Conservation (phyloP, 257 asterid species). For the Solanum bukasovii region DNA sequence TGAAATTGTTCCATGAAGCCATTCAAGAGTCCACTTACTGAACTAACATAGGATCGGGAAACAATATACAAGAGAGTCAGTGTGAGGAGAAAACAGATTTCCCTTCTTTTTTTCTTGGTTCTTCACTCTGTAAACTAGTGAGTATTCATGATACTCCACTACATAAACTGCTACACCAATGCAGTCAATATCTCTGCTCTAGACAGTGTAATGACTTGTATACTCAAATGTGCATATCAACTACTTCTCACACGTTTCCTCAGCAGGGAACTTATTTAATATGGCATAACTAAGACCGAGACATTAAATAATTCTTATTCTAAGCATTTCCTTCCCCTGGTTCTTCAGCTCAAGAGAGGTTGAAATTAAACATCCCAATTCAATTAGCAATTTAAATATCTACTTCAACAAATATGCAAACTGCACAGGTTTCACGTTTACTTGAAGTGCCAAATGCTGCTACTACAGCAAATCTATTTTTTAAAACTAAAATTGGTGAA, state of each 20-base stretch:
- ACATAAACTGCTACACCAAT: background rate
- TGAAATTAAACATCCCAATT: background rate
- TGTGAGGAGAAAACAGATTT: background rate
- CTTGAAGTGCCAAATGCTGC: background rate
- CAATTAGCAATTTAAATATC: background rate
- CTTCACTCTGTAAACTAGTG: background rate
- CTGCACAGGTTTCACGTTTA: background rate
- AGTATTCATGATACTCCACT: background rate
- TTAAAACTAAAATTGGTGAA: background rate
- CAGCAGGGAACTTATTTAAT: background rate
- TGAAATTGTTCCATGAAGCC: background rate
- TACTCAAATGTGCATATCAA: background rate
- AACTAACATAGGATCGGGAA: background rate
- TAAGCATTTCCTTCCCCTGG: background rate
- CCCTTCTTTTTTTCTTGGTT: background rate
- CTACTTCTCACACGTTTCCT: background rate
- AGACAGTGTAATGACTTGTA: background rate
- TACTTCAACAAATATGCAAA: background rate
- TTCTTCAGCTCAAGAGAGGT: background rate
- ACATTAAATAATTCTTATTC: background rate
- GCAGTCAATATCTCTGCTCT: background rate
- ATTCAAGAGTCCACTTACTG: background rate
- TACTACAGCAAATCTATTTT: background rate
- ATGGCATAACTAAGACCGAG: background rate
- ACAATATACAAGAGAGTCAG: background rate